Conservation (phyloP, 495 filamentous ascomycete genomes). For the Penicillium coffeae region DNA sequence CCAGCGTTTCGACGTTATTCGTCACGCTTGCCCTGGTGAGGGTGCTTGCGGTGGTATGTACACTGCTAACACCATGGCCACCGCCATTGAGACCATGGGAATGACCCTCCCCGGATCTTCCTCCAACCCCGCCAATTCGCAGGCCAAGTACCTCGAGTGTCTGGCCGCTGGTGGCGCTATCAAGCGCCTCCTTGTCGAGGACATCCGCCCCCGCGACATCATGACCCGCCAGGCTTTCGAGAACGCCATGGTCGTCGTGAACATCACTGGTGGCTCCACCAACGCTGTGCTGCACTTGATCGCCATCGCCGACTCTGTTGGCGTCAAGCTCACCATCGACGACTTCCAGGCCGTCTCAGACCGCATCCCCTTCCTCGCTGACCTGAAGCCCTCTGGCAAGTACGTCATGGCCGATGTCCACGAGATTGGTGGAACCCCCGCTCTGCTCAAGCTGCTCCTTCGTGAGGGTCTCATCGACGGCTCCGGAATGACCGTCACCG, state of each 20-base stretch:
- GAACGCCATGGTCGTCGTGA: constrained; percentile 93
- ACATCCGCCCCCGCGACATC: constrained; percentile 86
- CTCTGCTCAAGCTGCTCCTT: constrained; percentile 86
- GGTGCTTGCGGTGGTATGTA: constrained; percentile 99
- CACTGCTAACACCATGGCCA: constrained; percentile 98
- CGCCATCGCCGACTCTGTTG: constrained; percentile 91
- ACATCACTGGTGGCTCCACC: constrained; percentile 92
- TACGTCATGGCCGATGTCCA: constrained; percentile 92
- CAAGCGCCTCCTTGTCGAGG: constrained; percentile 77
- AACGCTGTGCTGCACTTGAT: constrained; percentile 97
- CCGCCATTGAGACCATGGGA: constrained; percentile 93
- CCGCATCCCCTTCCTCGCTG: constrained; percentile 86
- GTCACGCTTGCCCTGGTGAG: constrained; percentile 86
- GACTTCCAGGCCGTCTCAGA: constrained; percentile 96
- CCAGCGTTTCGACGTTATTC: constrained; percentile 88
- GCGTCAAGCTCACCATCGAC: constrained; percentile 90
- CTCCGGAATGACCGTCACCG: constrained; percentile 86
- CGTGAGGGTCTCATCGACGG: constrained; percentile 88
- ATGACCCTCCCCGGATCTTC: constrained; percentile 94
- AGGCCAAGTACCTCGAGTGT: constrained; percentile 84
- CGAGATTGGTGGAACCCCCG: constrained; percentile 86
- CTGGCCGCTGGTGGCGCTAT: constrained; percentile 79
- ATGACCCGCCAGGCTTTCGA: constrained; percentile 90
- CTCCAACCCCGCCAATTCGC: constrained; percentile 84
- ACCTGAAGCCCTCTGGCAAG: constrained; percentile 95